phyloP scores from a whole-genome alignment of 371 early-diverging fungal genomes.

The Conidiobolus incongruus region DNA sequence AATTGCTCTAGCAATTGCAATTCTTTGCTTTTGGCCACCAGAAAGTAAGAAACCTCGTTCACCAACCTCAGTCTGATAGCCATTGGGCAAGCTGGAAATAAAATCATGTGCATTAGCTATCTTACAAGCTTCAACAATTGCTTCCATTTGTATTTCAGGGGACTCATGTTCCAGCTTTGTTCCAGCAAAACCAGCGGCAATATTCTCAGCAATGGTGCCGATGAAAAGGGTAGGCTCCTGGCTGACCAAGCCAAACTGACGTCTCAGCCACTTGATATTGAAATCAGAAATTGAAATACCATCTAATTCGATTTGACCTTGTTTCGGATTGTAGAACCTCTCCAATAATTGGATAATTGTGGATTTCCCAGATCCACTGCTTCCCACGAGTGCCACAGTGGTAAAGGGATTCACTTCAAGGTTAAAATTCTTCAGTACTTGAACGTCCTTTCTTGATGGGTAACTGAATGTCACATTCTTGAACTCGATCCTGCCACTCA shows the following conservation, averaged over 20 bases:
- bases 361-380: constrained; percentile 75
- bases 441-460: constrained; percentile 45
- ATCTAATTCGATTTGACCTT: constrained; percentile 39
- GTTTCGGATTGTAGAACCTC: constrained; percentile 63
- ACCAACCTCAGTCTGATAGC: constrained; percentile 60
- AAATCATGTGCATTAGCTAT: constrained; percentile 35
- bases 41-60: constrained; percentile 27
- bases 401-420: constrained; percentile 40
- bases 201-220: constrained; percentile 54
- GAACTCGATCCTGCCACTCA: constrained; percentile 36
- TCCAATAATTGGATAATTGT: constrained; percentile 72
- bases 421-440: constrained; percentile 27
- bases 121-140: constrained; percentile 26
- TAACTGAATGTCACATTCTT: constrained; percentile 35
- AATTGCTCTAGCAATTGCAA: constrained; percentile 56
- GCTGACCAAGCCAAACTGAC: constrained; percentile 57
- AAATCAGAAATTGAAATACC: constrained; percentile 35
- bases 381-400: constrained; percentile 54
- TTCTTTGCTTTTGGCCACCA: too few species aligned
- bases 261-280: constrained; percentile 44
- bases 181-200: constrained; percentile 24
- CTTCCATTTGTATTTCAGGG: constrained; percentile 6
- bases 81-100: constrained; percentile 36
- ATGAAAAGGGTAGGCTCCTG: constrained; percentile 78
- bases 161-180: constrained; percentile 6